These are phyloP conservation scores for Durotheca rogersii DNA, from an alignment of 495 filamentous ascomycete species.

Conservation along the genomic window DNA sequence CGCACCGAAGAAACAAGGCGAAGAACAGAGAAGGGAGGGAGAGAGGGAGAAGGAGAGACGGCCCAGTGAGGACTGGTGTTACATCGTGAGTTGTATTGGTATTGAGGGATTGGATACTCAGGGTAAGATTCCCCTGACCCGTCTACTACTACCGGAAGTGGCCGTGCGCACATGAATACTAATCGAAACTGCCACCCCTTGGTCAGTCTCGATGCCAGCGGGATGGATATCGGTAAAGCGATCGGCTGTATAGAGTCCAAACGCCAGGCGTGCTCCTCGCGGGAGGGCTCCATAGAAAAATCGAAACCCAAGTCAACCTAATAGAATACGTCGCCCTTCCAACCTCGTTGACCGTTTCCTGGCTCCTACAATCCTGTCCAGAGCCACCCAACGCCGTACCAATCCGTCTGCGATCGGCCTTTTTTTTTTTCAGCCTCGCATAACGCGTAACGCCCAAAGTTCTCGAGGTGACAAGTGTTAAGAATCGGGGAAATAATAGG, in stretches of 20 bases:
- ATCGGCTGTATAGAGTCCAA: background rate
- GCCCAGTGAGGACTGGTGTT: too few relatives aligned
- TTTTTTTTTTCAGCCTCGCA: slow-evolving; percentile 5
- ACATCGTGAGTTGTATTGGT: slow-evolving; percentile 10
- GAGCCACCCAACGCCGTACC: slow-evolving; percentile 13
- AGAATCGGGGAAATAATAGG: too few relatives aligned
- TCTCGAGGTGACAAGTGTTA: too few relatives aligned
- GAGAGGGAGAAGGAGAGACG: too few relatives aligned
- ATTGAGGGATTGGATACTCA: too few relatives aligned
- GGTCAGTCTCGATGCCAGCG: background rate
- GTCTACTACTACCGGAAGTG: background rate
- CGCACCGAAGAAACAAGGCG: too few relatives aligned
- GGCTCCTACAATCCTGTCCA: slow-evolving; percentile 5
- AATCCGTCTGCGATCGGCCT: slow-evolving; percentile 5
- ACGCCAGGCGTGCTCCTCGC: too few relatives aligned
- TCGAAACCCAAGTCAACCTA: slow-evolving; percentile 11
- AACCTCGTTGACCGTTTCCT: slow-evolving; percentile 11
- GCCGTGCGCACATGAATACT: too few relatives aligned
- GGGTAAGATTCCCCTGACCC: slow-evolving; percentile 5
- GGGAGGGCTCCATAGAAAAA: too few relatives aligned
- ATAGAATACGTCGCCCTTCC: slow-evolving; percentile 1
- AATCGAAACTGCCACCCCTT: too few relatives aligned
- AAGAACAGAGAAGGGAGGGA: too few relatives aligned
- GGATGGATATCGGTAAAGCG: too few relatives aligned
- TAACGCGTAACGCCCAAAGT: slow-evolving; percentile 29